A percentile compares a stretch with the other conserved stretches of the same genome.
phyloP scores from a whole-genome alignment of 225 moss, liverwort and hornwort genomes.

The Lunularia cruciata region DNA sequence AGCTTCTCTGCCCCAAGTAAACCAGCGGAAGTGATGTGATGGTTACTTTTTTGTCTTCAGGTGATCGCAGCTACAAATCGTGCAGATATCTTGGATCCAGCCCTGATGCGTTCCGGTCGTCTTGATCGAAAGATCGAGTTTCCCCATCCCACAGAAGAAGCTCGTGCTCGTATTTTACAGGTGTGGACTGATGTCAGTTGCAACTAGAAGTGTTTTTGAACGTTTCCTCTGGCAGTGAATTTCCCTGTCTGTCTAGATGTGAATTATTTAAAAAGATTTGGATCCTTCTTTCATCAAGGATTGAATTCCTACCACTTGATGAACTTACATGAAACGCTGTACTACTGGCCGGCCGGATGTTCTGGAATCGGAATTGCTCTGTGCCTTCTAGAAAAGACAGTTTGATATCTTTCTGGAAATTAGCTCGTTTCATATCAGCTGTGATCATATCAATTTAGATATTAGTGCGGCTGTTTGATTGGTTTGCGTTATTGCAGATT shows the following conservation, averaged over 20 bases:
- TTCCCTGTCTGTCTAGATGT: too few species aligned
- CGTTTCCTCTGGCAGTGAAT: too few species aligned
- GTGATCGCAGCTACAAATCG: slow-evolving; percentile 97
- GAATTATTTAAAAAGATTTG: too few species aligned
- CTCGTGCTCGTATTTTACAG: slow-evolving; percentile 89
- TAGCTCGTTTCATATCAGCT: too few species aligned
- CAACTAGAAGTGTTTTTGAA: too few species aligned
- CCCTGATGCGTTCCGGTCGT: slow-evolving; percentile 88
- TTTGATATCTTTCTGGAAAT: too few species aligned
- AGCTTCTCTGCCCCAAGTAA: too few species aligned
- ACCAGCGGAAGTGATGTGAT: too few species aligned
- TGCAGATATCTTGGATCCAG: slow-evolving; percentile 95
- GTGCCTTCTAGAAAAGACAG: neutral
- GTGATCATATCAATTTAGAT: too few species aligned
- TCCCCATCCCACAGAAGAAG: slow-evolving; percentile 94
- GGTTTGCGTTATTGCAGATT: slow-evolving; percentile 51
- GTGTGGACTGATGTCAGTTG: slow-evolving; percentile 50
- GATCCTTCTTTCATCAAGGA: too few species aligned
- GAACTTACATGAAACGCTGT: neutral
- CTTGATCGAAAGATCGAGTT: slow-evolving; percentile 97
- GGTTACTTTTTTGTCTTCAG: slow-evolving; percentile 31
- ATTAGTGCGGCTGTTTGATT: neutral
- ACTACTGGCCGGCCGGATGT: neutral
- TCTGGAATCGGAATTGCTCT: too few species aligned
- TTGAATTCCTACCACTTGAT: too few species aligned